Base-by-base conservation (phyloP, 768 basidiomycete species). In the Rhizopogon roseolus region DNA sequence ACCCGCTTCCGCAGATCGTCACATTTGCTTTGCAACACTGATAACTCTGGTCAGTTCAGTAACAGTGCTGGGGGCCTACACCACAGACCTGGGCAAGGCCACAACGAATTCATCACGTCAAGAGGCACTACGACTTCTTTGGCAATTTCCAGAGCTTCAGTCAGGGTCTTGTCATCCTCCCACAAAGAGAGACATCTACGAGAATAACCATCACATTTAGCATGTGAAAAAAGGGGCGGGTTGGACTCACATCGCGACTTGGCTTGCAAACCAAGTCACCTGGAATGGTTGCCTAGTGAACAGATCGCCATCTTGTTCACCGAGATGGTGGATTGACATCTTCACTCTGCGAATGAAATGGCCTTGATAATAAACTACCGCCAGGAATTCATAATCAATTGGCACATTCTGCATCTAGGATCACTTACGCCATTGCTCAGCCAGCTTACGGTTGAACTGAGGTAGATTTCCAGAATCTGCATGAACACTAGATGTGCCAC, bases 371-470 rank as follows among this genome's bases (percentile, higher is more conserved):
- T 75, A 79, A 11, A 90, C 88, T 90, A 58, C 22, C 39, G 54
- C 36, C 41, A 14, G 52, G 48, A 45, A 56, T 16, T 34, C 28
- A 22, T 44, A 32, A 40, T 54, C 46, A 25, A 36, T 48, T n/a
- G 14, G 9, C 9, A 42, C 37, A 45, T 43, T 10, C 39, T 10
- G 28, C 19, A 38, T 32, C 37, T 19, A 40, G 22, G 14, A 37
- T 14, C 6, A 82, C 88, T 66, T 68, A 91, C 89, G 73, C 89
- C 89, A 91, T 61, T 90, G 86, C 59, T 86, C 82, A 0, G 85
- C 83, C 54, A 89, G 85, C 60, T 81, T 81, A 6, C 82, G 81
- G 54, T 81, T 87, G 73, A 88, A 85, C 34, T 81, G 73, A 22
- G 81, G 82, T 22, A 74, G 64, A 40, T 67, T 64, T 27, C 74